Base-by-base conservation (phyloP, 495 filamentous ascomycete species). In the Xanthoparmelia taractica region DNA sequence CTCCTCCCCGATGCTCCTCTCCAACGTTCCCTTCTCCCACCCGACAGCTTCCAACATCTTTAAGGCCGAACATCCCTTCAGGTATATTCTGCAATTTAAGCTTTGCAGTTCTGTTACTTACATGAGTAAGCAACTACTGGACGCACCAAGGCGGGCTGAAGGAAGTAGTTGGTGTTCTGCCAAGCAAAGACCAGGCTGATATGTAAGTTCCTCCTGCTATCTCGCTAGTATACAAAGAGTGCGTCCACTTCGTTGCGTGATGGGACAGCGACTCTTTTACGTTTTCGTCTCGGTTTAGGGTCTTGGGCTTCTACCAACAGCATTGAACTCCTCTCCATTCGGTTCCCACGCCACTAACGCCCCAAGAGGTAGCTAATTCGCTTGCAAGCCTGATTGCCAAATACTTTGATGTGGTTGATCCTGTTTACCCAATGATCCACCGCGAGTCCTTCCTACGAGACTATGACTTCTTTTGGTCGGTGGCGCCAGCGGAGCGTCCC, bases 381-480 rank as follows among this genome's bases (percentile, higher is more conserved):
- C 23, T 47, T 52, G 43, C 31, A 54, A 70, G 69, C 47, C 76
- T 90, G 8, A 75, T 88, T 33, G 76, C 74, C 41, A 83, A 85
- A 57, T 90, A 88, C 72, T 90, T 88, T 65, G 86, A 89, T 66
- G 83, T 79, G 63, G 86, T 90, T 36, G 87, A 90, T 69, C 85
- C 86, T 5, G 81, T 89, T 11, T 90, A 90, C 70, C 87, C 87
- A 23, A 86, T 90, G 77, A 77, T 90, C 7, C 80, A 89, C 65
- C 77, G 81, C 12, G 79, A 83, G 58, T 82, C 78, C 31, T 90
- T 89, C 70, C 85, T 84, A 57, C 80, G 79, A 65, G 86, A 90
- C 66, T 90, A 90, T 64, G 83, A 87, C 62, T 77, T 79, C 56
- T 89, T 90, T 68, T 90, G 87, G 87, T 77, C 78, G 2, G 65